Conservation (phyloP, 495 filamentous ascomycete genomes). For the Hypoxylon intermedium region DNA sequence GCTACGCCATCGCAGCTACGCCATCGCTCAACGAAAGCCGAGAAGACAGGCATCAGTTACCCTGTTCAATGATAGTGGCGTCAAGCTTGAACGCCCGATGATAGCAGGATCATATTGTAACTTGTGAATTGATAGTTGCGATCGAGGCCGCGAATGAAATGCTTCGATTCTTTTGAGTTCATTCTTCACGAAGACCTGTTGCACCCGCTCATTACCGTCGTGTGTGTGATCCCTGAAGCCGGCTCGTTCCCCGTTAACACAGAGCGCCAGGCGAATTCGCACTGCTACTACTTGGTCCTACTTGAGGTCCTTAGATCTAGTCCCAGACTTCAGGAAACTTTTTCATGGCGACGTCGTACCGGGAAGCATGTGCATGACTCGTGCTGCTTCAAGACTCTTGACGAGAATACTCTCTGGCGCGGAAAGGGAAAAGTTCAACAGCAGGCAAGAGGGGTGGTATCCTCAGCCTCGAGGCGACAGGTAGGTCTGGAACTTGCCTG, state of each 20-base stretch:
- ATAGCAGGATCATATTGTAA: background rate
- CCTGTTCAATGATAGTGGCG: background rate
- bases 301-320: conserved; percentile 1
- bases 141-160: conserved; percentile 10
- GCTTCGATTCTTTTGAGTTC: conserved; percentile 7
- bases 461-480: conserved; percentile 10
- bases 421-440: background rate
- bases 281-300: conserved; percentile 18
- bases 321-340: background rate
- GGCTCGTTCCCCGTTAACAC: conserved; percentile 4
- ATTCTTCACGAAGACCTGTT: conserved; percentile 17
- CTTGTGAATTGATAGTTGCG: conserved; percentile 3
- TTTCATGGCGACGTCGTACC: conserved; percentile 19
- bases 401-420: background rate
- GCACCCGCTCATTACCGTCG: conserved; percentile 8
- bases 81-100: background rate
- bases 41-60: conserved; percentile 6
- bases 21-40: conserved; percentile 10
- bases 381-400: background rate
- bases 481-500: conserved; percentile 1
- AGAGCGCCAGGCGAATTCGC: conserved; percentile 12
- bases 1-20: conserved; percentile 5
- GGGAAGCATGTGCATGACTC: conserved; percentile 15
- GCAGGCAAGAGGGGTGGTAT: background rate
- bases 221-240: conserved; percentile 12